These are phyloP conservation scores for Pythium angustatum DNA, from an alignment of 352 stramenopile genomes.

Conservation along the genomic window DNA sequence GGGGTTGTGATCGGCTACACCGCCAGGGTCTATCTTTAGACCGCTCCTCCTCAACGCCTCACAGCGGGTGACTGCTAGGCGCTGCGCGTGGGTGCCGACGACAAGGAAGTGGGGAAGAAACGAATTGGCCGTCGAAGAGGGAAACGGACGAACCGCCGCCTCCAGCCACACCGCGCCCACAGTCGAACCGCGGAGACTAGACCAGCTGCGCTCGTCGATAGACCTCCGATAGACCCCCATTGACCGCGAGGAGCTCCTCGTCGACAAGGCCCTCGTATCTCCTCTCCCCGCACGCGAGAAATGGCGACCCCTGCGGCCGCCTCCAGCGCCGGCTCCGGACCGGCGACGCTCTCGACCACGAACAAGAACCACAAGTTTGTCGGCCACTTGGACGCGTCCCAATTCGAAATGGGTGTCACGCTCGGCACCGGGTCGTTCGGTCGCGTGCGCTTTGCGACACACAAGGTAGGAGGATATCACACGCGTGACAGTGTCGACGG, in stretches of 20 bases:
- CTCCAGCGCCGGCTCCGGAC: constrained; percentile 25
- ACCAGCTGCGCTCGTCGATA: not conserved
- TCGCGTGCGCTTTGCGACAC: constrained; percentile 94
- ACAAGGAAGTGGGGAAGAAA: constrained; percentile 26
- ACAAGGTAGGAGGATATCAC: constrained; percentile 71
- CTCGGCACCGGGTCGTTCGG: constrained; percentile 97
- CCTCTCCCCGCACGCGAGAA: not conserved
- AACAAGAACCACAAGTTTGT: constrained; percentile 39
- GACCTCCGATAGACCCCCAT: constrained; percentile 4
- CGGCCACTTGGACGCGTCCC: constrained; percentile 60
- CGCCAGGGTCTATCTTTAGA: constrained; percentile 4
- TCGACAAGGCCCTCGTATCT: not conserved
- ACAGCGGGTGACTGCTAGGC: not conserved
- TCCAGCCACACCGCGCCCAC: not conserved
- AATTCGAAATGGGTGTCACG: constrained; percentile 96
- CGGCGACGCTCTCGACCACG: constrained; percentile 33
- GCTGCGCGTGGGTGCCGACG: no score
- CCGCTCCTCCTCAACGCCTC: not conserved
- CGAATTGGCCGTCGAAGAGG: constrained; percentile 27
- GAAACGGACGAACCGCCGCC: constrained; percentile 26
- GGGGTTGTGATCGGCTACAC: not conserved
- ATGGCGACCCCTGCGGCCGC: constrained; percentile 19
- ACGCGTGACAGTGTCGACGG: no score
- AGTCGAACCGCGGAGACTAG: not conserved
- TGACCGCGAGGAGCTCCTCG: constrained; percentile 1